These are phyloP conservation scores for Ogataea dorogensis DNA, from an alignment of 805 yeast genomes.

Conservation along the genomic window DNA sequence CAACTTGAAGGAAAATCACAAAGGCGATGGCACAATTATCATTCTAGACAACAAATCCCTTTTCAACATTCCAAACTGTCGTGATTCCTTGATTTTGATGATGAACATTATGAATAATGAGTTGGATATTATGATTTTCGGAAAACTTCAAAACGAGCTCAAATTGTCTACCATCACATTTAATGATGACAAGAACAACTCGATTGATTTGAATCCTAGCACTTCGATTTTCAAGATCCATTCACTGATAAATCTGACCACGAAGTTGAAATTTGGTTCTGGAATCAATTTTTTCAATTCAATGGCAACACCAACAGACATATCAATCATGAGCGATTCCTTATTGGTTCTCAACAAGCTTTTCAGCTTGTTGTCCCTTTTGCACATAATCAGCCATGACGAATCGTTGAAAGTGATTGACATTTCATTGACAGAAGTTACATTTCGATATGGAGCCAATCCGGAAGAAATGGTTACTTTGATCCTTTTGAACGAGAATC, in stretches of 20 bases:
- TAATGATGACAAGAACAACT: constrained; percentile 25
- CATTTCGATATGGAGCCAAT: constrained; percentile 33
- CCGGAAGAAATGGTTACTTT: constrained; percentile 28
- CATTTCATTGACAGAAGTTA: constrained; percentile 28
- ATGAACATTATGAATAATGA: constrained; percentile 29
- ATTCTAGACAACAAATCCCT: constrained; percentile 37
- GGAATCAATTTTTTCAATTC: constrained; percentile 6
- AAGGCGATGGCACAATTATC: constrained; percentile 31
- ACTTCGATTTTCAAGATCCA: constrained; percentile 32
- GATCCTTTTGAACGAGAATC: constrained; percentile 21
- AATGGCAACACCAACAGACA: constrained; percentile 10
- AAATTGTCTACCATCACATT: constrained; percentile 29
- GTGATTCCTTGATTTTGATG: constrained; percentile 34
- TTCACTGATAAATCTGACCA: constrained; percentile 26
- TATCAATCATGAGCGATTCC: constrained; percentile 25
- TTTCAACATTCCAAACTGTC: constrained; percentile 37
- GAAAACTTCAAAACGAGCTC: constrained; percentile 30
- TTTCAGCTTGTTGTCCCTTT: constrained; percentile 28
- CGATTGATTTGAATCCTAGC: constrained; percentile 24
- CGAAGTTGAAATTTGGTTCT: constrained; percentile 21
- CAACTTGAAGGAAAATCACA: constrained; percentile 20
- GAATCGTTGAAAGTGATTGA: constrained; percentile 26
- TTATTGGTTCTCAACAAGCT: constrained; percentile 29
- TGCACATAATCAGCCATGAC: constrained; percentile 32
- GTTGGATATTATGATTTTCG: constrained; percentile 35